These are phyloP conservation scores for Parsonsia alboflavescens DNA, from an alignment of 257 asterid species.

Conservation along the genomic window DNA sequence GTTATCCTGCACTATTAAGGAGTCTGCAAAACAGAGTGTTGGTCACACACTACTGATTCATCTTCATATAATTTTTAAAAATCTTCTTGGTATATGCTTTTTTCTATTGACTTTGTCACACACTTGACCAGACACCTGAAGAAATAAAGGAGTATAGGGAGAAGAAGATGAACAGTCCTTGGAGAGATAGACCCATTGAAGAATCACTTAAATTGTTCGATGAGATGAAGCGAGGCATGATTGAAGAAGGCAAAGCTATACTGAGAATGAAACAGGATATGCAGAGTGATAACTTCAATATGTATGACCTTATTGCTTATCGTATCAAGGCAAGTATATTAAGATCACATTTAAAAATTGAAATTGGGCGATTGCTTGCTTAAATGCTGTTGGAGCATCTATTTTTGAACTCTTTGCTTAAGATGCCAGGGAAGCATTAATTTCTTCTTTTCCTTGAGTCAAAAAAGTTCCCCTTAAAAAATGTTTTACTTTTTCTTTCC, in stretches of 20 bases:
- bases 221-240: conserved; percentile 77
- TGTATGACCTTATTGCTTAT: conserved; percentile 94
- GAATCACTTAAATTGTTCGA: conserved; percentile 79
- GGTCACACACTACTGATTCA: background rate
- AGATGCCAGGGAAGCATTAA: background rate
- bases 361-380: background rate
- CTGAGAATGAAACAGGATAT: conserved; percentile 96
- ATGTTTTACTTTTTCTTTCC: conserved; percentile 27
- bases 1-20: too few relatives aligned
- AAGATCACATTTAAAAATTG: conserved; percentile 1
- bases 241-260: conserved; percentile 92
- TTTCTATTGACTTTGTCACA: background rate
- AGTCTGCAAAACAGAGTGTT: background rate
- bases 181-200: conserved; percentile 84
- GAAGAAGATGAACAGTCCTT: conserved; percentile 87
- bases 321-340: conserved; percentile 71
- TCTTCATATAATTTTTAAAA: background rate
- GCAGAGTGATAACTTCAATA: conserved; percentile 91
- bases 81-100: background rate
- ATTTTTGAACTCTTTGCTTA: background rate
- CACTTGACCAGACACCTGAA: conserved; percentile 62
- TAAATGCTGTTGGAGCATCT: background rate
- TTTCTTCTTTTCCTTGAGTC: background rate
- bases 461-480: conserved; percentile 13
- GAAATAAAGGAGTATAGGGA: conserved; percentile 89